These are phyloP conservation scores for Dioszegia hungarica DNA, from an alignment of 768 basidiomycete species.

Conservation along the genomic window DNA sequence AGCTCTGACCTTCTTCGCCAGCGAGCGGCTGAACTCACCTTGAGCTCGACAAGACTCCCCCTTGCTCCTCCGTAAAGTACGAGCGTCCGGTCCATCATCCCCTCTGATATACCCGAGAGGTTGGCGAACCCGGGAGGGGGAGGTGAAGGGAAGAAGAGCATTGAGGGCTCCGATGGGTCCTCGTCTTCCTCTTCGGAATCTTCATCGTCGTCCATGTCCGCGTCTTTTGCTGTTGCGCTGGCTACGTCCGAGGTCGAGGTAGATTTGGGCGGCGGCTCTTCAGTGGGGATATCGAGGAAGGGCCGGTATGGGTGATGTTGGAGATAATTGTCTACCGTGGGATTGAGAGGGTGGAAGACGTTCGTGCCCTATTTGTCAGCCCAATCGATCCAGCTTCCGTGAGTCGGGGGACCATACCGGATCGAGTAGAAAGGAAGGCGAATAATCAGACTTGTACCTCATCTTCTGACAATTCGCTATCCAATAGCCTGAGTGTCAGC, in stretches of 20 bases:
- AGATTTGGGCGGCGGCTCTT: neutral
- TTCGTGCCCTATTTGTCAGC: constrained; percentile 61
- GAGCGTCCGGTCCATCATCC: constrained; percentile 13
- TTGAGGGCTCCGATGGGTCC: constrained; percentile 19
- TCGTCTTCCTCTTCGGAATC: constrained; percentile 19
- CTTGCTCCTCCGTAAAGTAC: constrained; percentile 4
- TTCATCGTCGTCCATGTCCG: neutral
- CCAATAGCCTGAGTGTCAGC: constrained; percentile 68
- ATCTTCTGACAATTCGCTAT: constrained; percentile 90
- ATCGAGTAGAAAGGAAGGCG: constrained; percentile 80
- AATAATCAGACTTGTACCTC: constrained; percentile 91
- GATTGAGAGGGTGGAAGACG: constrained; percentile 65
- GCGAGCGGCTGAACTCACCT: constrained; percentile 14
- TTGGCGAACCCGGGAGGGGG: constrained; percentile 48
- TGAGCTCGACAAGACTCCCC: constrained; percentile 12
- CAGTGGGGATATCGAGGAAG: constrained; percentile 54
- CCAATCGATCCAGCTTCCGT: neutral
- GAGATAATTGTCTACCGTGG: constrained; percentile 62
- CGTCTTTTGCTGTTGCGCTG: neutral
- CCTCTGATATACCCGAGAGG: constrained; percentile 24
- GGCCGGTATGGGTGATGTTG: constrained; percentile 58
- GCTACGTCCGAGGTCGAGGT: neutral
- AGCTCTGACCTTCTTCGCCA: neutral
- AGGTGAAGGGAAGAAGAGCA: constrained; percentile 32
- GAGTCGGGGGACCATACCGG: constrained; percentile 56